A percentile compares a stretch with the other conserved stretches of the same genome.
Conservation (phyloP, 2,329 filamentous ascomycete genomes). For the Tolypocladium album region DNA sequence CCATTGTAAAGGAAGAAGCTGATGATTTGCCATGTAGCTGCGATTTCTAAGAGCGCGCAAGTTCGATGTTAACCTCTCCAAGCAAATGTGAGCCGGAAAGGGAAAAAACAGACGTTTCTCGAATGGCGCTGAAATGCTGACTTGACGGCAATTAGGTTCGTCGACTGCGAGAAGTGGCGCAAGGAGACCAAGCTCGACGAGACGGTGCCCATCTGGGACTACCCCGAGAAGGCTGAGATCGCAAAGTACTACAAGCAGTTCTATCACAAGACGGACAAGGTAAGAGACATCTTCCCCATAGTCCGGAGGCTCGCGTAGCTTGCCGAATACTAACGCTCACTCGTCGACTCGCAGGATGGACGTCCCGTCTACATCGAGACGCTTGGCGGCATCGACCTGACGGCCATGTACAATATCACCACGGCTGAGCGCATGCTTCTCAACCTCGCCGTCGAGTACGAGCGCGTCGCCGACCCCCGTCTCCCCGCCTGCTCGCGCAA, state of each 20-base stretch:
- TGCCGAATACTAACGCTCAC: background rate
- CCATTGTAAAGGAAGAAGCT: background rate
- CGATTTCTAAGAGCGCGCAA: constrained; percentile 91
- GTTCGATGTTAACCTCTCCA: constrained; percentile 75
- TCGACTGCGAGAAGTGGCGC: constrained; percentile 85
- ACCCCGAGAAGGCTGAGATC: constrained; percentile 73
- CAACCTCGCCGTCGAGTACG: constrained; percentile 96
- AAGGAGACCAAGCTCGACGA: constrained; percentile 77
- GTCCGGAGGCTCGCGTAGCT: background rate
- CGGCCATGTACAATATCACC: constrained; percentile 86
- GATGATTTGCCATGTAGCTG: constrained; percentile 36
- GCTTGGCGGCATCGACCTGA: constrained; percentile 85
- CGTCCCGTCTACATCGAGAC: constrained; percentile 96
- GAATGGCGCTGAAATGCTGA: constrained; percentile 5
- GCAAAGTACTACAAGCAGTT: constrained; percentile 95
- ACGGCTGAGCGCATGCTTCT: constrained; percentile 86
- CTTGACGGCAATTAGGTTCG: constrained; percentile 53
- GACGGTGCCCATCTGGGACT: constrained; percentile 71
- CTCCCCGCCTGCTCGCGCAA: constrained; percentile 94
- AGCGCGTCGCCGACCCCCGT: constrained; percentile 86
- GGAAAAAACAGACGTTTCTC: background rate
- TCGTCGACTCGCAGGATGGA: constrained; percentile 61
- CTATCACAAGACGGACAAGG: constrained; percentile 94
- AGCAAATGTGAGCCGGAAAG: constrained; percentile 66
- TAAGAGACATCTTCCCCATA: constrained; percentile 15